These are phyloP conservation scores for Graphilbum sp. DNA, from an alignment of 2,329 filamentous ascomycete species.

Conservation along the genomic window DNA sequence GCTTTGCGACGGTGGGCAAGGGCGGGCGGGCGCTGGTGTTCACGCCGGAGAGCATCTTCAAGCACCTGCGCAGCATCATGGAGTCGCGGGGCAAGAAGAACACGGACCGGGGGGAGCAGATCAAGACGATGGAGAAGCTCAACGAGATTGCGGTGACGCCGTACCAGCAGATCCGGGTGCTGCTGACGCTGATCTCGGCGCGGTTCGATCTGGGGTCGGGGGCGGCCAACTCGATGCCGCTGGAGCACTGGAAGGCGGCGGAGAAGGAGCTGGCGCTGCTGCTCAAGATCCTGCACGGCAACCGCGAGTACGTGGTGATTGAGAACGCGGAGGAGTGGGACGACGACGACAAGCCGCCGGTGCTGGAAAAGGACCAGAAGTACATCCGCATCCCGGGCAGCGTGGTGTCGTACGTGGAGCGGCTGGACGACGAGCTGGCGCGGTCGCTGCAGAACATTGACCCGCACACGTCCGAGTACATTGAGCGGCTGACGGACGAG, in stretches of 20 bases:
- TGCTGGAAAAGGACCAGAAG: conserved; percentile 54
- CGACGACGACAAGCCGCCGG: conserved; percentile 87
- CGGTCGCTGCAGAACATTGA: conserved; percentile 96
- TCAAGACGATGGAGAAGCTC: conserved; percentile 93
- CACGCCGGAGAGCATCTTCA: conserved; percentile 95
- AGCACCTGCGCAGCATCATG: conserved; percentile 83
- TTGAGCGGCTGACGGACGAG: conserved; percentile 87
- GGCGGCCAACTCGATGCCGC: conserved; percentile 63
- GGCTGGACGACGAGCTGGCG: conserved; percentile 91
- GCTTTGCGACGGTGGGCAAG: conserved; percentile 76
- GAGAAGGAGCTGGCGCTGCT: conserved; percentile 72
- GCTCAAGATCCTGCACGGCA: conserved; percentile 62
- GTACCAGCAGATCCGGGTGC: conserved; percentile 86
- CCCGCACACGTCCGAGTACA: conserved; percentile 96
- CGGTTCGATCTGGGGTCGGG: conserved; percentile 85
- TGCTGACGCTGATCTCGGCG: conserved; percentile 80
- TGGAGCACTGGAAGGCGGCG: conserved; percentile 94
- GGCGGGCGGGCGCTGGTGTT: conserved; percentile 81
- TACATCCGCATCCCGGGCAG: conserved; percentile 87
- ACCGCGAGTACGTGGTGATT: conserved; percentile 67
- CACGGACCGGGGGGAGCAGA: conserved; percentile 87
- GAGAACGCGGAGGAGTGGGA: conserved; percentile 97
- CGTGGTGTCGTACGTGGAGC: conserved; percentile 84
- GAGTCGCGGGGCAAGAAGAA: conserved; percentile 98
- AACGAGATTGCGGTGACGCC: conserved; percentile 75